Conservation (phyloP, 345 rosid species). For the Brassica rapa region DNA sequence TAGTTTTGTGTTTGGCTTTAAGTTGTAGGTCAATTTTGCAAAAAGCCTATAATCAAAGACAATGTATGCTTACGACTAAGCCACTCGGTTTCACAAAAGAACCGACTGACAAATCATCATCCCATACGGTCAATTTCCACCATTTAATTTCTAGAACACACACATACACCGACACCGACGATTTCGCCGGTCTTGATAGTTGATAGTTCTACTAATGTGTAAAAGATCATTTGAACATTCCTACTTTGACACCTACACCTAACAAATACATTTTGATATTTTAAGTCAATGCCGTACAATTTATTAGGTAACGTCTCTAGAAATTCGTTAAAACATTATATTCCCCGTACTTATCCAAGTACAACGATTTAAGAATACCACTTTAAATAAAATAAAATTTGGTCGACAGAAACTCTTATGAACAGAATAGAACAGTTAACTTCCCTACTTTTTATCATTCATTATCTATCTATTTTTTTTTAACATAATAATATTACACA, state of each 20-base stretch:
- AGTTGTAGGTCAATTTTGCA: no score
- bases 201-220: neutral
- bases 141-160: neutral
- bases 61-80: neutral
- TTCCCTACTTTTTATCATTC: neutral
- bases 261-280: neutral
- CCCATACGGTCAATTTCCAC: neutral
- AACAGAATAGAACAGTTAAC: neutral
- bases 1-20: no score
- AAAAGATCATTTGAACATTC: slow-evolving; percentile 20
- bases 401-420: neutral
- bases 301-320: slow-evolving; percentile 10
- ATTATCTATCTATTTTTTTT: neutral
- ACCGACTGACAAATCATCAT: neutral
- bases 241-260: slow-evolving; percentile 11
- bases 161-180: slow-evolving; percentile 11
- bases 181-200: slow-evolving; percentile 17
- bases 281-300: neutral
- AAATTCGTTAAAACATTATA: slow-evolving; percentile 8
- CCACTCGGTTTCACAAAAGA: neutral
- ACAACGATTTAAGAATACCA: neutral
- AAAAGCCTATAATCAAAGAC: neutral
- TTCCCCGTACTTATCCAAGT: slow-evolving; percentile 23
- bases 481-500: neutral
- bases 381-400: slow-evolving; percentile 2